Evolutionary conservation across 1,139 yeast genomes (phyloP).

Genomic region (Saccharomyces hybrid): DNA sequence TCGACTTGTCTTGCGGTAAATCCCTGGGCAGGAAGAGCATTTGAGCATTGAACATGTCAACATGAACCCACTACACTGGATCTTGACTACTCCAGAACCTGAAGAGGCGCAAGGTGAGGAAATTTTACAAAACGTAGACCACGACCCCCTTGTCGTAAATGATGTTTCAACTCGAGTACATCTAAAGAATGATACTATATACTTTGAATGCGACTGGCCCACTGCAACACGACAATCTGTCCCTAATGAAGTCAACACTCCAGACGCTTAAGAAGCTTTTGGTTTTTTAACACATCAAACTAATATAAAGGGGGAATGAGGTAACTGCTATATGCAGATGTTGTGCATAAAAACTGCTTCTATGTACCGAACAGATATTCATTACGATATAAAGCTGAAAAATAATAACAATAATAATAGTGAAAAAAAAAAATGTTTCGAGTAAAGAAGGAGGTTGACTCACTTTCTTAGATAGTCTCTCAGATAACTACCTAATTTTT

Average conservation of each 20-base stretch:
- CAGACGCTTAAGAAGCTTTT: background rate
- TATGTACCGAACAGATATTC: background rate
- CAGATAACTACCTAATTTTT: conserved; percentile 72
- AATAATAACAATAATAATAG: background rate
- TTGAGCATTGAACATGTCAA: background rate
- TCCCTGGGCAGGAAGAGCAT: background rate
- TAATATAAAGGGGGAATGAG: background rate
- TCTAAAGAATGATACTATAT: background rate
- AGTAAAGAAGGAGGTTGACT: background rate
- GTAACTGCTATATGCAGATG: background rate
- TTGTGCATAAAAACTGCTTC: background rate
- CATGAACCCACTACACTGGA: background rate
- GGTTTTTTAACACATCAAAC: background rate
- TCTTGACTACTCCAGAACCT: background rate
- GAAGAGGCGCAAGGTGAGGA: background rate
- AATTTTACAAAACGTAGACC: background rate
- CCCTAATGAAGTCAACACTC: background rate
- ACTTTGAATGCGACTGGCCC: background rate
- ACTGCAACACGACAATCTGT: background rate
- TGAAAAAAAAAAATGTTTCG: background rate
- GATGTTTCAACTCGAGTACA: background rate
- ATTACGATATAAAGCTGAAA: background rate
- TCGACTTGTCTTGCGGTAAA: background rate
- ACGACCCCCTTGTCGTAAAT: background rate
- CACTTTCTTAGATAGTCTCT: conserved; percentile 64